A percentile compares a stretch with the other conserved stretches of the same genome.
These are phyloP conservation scores for Seiridium unicorne DNA, from an alignment of 2,329 filamentous ascomycete genomes.

Conservation along the genomic window DNA sequence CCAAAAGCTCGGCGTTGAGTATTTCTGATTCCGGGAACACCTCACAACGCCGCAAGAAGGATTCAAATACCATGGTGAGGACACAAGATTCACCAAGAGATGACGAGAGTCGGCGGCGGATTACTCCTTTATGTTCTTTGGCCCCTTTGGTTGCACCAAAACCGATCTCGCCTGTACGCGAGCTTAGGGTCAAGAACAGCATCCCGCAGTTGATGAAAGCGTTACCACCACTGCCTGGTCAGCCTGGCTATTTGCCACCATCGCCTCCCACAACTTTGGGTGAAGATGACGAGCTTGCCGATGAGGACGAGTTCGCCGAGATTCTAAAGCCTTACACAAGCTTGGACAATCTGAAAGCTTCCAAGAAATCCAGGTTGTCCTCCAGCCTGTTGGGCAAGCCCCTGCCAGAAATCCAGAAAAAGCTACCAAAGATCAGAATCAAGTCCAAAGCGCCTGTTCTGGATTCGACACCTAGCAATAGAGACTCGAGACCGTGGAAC, in stretches of 20 bases:
- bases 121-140: slow-evolving; percentile 26
- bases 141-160: slow-evolving; percentile 42
- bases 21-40: too few relatives aligned
- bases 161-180: slow-evolving; percentile 44
- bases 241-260: slow-evolving; percentile 17
- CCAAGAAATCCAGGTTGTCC: not conserved
- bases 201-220: slow-evolving; percentile 53
- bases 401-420: slow-evolving; percentile 12
- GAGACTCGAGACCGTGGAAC: slow-evolving; percentile 9
- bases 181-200: slow-evolving; percentile 46
- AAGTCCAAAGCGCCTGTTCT: slow-evolving; percentile 19
- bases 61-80: too few relatives aligned
- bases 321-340: slow-evolving; percentile 20
- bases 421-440: slow-evolving; percentile 23
- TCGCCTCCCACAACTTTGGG: slow-evolving; percentile 16
- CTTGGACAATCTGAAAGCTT: not conserved
- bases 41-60: too few relatives aligned
- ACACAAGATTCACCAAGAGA: too few relatives aligned
- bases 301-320: slow-evolving; percentile 17
- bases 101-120: slow-evolving; percentile 14
- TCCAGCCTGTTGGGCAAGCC: not conserved
- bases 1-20: too few relatives aligned
- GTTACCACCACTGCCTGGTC: slow-evolving; percentile 42
- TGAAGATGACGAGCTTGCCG: slow-evolving; percentile 23
- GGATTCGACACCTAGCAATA: slow-evolving; percentile 10